Evolutionary conservation across 768 basidiomycete genomes (phyloP), one percentile per base, ranked within the genome.

Genomic region (Gloeopeniophorella convolvens): DNA sequence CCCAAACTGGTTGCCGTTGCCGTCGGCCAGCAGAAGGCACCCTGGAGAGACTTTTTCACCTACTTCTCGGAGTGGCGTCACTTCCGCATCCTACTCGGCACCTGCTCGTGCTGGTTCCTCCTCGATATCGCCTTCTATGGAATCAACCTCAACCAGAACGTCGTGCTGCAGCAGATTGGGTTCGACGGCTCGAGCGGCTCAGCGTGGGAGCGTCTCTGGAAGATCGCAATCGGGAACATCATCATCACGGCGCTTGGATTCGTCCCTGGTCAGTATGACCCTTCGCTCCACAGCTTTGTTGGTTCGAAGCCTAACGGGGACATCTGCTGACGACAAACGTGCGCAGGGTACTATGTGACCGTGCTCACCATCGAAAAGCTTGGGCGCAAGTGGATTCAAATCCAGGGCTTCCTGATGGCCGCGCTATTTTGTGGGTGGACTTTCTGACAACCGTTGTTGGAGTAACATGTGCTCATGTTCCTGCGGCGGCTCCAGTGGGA

Each of bases 41-140:
- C 32, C 3, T 3, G 51, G 51, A 12, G 31, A 77, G 86, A 87
- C 44, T 86, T 85, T 62, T 12, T 79, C 40, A 47, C 49, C 0
- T 89, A 90, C 66, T 84, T 89, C 62, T 77, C 77, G 5, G 76
- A 87, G 61, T 87, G 83, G 84, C 69, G 77, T 5, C 83, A 89
- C 48, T 68, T 72, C 3, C 84, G 82, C 59, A 63, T 81, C 18
- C 68, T 90, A 11, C 68, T 89, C 37, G 86, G 81, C 10, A 89
- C 86, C 0, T 76, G 74, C 48, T 26, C 63, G 35, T 82, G 78
- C 55, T 89, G 88, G 88, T 87, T 89, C 69, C 61, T 89, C 20
- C 72, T 88, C 28, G 86, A 88, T 57, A 74, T 88, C 27, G 81
- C 85, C 76, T 86, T 86, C 65, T 87, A 87, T 64, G 86, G 87